phyloP scores from a whole-genome alignment of 352 stramenopile species.

The Globisporangium cystogenes region DNA sequence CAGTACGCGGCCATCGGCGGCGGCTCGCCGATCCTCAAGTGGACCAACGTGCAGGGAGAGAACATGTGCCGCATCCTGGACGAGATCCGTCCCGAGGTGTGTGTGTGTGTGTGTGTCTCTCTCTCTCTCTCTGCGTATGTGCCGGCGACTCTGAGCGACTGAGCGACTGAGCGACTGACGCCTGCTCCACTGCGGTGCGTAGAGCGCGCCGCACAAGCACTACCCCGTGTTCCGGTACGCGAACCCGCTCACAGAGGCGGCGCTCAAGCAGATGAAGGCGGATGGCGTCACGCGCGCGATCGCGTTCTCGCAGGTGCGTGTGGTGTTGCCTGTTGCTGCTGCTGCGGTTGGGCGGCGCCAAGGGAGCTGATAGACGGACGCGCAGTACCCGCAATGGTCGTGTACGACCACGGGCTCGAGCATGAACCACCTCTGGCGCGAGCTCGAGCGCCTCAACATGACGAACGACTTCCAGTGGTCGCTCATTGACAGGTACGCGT shows the following conservation, averaged over 20 bases:
- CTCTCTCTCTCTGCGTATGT: no score
- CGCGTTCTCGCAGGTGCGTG: constrained; percentile 88
- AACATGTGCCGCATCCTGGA: constrained; percentile 89
- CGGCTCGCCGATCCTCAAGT: constrained; percentile 97
- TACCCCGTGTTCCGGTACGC: constrained; percentile 99
- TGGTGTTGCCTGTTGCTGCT: not conserved
- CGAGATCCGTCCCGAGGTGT: constrained; percentile 75
- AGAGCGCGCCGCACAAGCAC: constrained; percentile 88
- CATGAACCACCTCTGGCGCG: constrained; percentile 89
- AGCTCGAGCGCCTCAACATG: constrained; percentile 86
- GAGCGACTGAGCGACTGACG: no score
- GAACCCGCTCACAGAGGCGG: constrained; percentile 95
- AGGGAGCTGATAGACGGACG: no score
- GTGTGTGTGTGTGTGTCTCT: constrained; percentile 7
- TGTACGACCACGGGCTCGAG: constrained; percentile 97
- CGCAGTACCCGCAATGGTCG: constrained; percentile 96
- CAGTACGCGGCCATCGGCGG: constrained; percentile 97
- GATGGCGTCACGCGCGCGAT: constrained; percentile 96
- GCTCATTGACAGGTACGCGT: constrained; percentile 51
- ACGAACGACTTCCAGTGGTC: constrained; percentile 79
- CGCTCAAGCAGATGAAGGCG: constrained; percentile 92
- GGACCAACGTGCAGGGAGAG: constrained; percentile 94
- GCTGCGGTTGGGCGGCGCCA: no score
- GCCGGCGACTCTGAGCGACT: no score
- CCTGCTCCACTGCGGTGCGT: not conserved